Base-by-base conservation (phyloP, 495 filamentous ascomycete genomes). In the Daldinia grandis region DNA sequence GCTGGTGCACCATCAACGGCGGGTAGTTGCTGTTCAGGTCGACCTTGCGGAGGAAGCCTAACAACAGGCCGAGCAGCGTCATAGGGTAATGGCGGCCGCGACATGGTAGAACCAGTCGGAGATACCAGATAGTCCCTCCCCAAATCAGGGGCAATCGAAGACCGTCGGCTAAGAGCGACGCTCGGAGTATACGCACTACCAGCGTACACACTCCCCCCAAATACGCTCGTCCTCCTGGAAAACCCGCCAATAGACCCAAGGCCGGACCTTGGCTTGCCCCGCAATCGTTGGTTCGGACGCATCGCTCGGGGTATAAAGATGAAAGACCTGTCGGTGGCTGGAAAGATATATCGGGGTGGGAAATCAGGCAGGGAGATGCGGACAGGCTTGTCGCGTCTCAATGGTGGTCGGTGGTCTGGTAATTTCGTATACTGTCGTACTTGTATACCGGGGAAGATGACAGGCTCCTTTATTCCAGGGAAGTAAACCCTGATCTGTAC, bases 301-400 rank as follows among this genome's bases (percentile, higher is more conserved):
- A 96, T 86, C 15, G 95, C 95, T 73, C 95, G 87, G 17, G 95
- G 95, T 62, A 99, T 99, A 80, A 99, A 99, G 71, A 98, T 96
- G 76, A 99, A 99, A 0, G 95, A 98, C 61, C 95, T 86, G 60
- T 97, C 93, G 54, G 85, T 85, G 10, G 92, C 88, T 6, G 95
- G 95, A 78, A 95, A 97, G 44, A 98, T 95, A 77, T 97, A 98
- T 49, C 92, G 88, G 21, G 93, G 88, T 55, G 86, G 87, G 17
- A 87, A 78, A 21, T 90, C 87, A 6, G 95, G 95, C 47, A 99
- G 84, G 27, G 94, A 97, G 62, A 99, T 92, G 49, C 95, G 90
- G 28, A 98, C 95, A 12, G 96, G 96, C 75, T 98, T 99, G 78
- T 99, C 95, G 50, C 95, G 92, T 55, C 95, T 91, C 35, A 99